Evolutionary conservation across 495 filamentous ascomycete species (phyloP), one percentile per base, ranked within the genome.

Genomic region (Podospora didyma): DNA sequence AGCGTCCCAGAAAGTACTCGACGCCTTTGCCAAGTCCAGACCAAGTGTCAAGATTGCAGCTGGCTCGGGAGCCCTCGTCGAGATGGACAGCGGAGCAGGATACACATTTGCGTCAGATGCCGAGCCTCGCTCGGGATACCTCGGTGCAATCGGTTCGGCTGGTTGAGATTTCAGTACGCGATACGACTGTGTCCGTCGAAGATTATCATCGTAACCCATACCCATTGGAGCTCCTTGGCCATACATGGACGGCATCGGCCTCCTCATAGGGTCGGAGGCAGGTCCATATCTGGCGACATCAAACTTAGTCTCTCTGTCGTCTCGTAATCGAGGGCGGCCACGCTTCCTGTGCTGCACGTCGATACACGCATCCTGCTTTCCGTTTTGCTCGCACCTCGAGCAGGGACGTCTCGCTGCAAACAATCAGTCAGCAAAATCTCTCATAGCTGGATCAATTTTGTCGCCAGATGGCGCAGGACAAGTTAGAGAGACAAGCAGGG

Each of bases 281-380:
- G 66, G 73, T 49, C 70, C 71, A 61, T 74, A 80, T 63, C 75
- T 74, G 22, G 73, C 58, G 16, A 70, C 62, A 49, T 85, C 80
- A 57, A 78, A 84, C 58, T 80, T 78, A 23, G 74, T 64, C 59
- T 83, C 76, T 59, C 76, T 71, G 51, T 97, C 94, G 63, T 96
- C 92, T 67, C 93, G 88, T 64, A 98, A 78, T 50, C 94, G 87
- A 62, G 94, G 94, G 54, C 94, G 81, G 20, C 94, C 94, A 58
- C 94, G 80, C 69, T 97, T 97, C 74, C 97, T 98, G 73, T 97
- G 93, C 62, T 92, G 90, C 21, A 97, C 91, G 70, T 98, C 94
- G 50, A 91, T 79, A 62, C 93, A 97, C n/a, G 88, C 82, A 51
- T 92, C 87, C 81, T 96, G 73, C 60, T 86, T 86, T 52, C 82